phyloP scores from a whole-genome alignment of 2,329 filamentous ascomycete genomes.

The Fusarium robinianum region DNA sequence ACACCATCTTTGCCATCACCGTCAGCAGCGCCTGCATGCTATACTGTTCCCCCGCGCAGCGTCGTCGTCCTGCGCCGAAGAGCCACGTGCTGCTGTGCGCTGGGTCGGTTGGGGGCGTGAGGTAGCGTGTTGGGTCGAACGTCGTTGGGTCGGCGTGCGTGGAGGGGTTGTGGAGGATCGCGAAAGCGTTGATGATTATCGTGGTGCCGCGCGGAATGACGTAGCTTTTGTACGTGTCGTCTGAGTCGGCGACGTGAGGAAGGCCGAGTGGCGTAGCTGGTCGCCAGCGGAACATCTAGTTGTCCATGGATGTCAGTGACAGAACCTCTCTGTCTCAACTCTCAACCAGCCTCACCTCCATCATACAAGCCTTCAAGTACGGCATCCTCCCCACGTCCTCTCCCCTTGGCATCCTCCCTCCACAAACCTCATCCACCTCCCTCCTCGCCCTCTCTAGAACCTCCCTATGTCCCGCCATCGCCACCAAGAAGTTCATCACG shows the following conservation, averaged over 20 bases:
- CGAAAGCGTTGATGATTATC: constrained; percentile 45
- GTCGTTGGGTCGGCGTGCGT: constrained; percentile 32
- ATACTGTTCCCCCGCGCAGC: constrained; percentile 54
- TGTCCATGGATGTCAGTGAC: too few species aligned
- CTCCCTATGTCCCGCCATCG: constrained; percentile 28
- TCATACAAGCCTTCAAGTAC: constrained; percentile 34
- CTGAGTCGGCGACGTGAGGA: constrained; percentile 53
- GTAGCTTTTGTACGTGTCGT: constrained; percentile 54
- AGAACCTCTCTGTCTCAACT: constrained; percentile 2
- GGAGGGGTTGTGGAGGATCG: constrained; percentile 30
- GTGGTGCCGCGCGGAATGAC: constrained; percentile 54
- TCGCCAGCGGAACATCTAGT: constrained; percentile 43
- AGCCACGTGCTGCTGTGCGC: constrained; percentile 41
- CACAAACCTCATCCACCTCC: constrained; percentile 30
- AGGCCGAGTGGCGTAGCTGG: constrained; percentile 49
- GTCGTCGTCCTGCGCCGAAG: constrained; percentile 54
- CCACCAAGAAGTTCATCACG: constrained; percentile 26
- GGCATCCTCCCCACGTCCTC: constrained; percentile 22
- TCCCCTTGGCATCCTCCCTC: constrained; percentile 38
- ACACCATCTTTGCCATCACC: constrained; percentile 49
- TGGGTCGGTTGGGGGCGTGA: constrained; percentile 18
- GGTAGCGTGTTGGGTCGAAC: constrained; percentile 38
- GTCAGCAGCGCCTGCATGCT: constrained; percentile 51
- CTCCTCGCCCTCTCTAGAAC: constrained; percentile 23
- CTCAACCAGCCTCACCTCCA: constrained; percentile 23